Conservation (phyloP, 306 rosid genomes). For the Cucurbita moschata region DNA sequence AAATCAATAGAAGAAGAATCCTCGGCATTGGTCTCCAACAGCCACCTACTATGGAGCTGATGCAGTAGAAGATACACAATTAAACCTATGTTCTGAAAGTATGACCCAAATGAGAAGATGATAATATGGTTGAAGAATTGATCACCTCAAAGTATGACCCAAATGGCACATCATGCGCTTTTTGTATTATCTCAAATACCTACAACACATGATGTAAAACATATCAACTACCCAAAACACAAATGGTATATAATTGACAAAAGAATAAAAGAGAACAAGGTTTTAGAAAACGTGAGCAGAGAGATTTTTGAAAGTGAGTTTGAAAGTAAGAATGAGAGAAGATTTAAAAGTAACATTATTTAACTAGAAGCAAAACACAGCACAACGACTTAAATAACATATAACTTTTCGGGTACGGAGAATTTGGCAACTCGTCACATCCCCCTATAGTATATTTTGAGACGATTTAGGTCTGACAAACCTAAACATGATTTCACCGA, state of each 20-base stretch:
- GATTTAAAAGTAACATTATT: too few relatives aligned
- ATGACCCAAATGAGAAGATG: neutral
- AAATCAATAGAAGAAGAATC: slow-evolving; percentile 60
- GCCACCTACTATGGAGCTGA: slow-evolving; percentile 89
- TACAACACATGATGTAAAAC: slow-evolving; percentile 17
- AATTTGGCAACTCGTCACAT: too few relatives aligned
- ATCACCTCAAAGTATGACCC: slow-evolving; percentile 89
- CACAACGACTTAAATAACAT: too few relatives aligned
- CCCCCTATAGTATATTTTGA: too few relatives aligned
- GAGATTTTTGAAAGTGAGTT: too few relatives aligned
- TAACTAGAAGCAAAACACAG: too few relatives aligned
- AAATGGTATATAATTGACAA: neutral
- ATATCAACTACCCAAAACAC: neutral
- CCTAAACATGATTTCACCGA: too few relatives aligned
- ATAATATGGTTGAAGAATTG: slow-evolving; percentile 9
- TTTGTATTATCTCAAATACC: slow-evolving; percentile 94
- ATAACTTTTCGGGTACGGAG: too few relatives aligned
- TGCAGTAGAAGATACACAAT: slow-evolving; percentile 11
- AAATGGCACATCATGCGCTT: slow-evolving; percentile 98
- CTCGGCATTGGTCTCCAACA: slow-evolving; percentile 36
- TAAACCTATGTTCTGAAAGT: neutral
- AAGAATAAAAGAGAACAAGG: too few relatives aligned
- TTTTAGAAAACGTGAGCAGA: too few relatives aligned
- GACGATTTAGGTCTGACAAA: too few relatives aligned
- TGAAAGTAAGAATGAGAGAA: too few relatives aligned